Evolutionary conservation across 2,329 filamentous ascomycete genomes (phyloP), one percentile per base, ranked within the genome.

Genomic region (Verticillium zaregamsianum): DNA sequence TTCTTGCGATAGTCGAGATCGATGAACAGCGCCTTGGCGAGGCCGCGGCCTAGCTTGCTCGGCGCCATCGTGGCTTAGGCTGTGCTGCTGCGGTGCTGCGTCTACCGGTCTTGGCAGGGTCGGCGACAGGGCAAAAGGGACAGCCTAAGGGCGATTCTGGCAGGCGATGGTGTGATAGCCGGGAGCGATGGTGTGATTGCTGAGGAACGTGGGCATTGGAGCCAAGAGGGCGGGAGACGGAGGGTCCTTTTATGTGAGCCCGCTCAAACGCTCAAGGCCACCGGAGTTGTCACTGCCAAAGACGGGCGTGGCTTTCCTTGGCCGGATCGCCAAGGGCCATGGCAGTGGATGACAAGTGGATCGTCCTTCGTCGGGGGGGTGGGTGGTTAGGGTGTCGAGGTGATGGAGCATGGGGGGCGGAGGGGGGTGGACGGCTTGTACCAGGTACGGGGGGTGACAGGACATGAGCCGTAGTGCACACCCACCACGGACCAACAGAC

Each of bases 1-100:
- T 65, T 65, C 14, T 65, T 62, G 35, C 70, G 70, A 58, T 69
- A 68, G 61, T 71, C 70, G 55, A 69, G 59, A 40, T 74, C 70
- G 64, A 74, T 73, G 58, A 69, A 70, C 28, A 72, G 66, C 45
- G 65, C 68, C 65, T 68, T 71, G 57, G 70, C 71, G 28, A 70
- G 60, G 54, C 61, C 63, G 20, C 66, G 64, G 60, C 65, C 66
- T 59, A 66, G 31, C 49, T 68, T 68, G 63, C 57, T 66, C 31
- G 54, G 62, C 25, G 66, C 40, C 67, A 68, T 68, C 7, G 45
- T 52, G 45, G 45, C 45, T 52, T 52, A 9, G 45, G 20, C 45
- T 52, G 45, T 52, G 45, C 45, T 52, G 3, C 45, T 52, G 45
- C 45, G 11, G 20, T 52, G 20, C 45, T 52, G 45, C 45, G n/a